These are phyloP conservation scores for Wallemia mellicola DNA, from an alignment of 1,284 basidiomycete genomes.

Conservation along the genomic window DNA sequence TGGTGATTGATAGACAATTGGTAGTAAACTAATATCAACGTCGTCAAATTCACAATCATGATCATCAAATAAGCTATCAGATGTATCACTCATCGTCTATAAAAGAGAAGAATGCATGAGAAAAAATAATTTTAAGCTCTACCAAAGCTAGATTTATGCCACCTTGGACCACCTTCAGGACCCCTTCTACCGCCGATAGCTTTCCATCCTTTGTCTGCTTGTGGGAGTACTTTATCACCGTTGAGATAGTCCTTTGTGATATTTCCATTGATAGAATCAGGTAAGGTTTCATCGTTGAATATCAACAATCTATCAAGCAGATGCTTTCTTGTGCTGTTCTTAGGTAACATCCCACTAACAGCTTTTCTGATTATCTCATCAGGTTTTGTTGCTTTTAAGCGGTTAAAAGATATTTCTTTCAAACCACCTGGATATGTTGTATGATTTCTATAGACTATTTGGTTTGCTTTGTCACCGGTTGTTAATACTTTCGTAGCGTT, in stretches of 20 bases:
- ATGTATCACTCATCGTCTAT: too few relatives aligned
- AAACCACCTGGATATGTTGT: constrained; percentile 80
- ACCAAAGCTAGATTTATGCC: background rate
- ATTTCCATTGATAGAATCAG: constrained; percentile 3
- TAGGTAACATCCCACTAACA: constrained; percentile 84
- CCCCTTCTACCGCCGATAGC: background rate
- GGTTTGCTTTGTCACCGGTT: constrained; percentile 63
- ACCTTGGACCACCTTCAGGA: background rate
- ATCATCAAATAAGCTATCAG: too few relatives aligned
- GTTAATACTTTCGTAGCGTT: constrained; percentile 60
- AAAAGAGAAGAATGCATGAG: too few relatives aligned
- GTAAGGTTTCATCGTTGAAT: constrained; percentile 30
- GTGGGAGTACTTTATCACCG: background rate
- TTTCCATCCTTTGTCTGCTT: background rate
- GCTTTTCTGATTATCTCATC: constrained; percentile 89
- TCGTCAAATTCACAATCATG: too few relatives aligned
- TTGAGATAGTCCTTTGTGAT: background rate
- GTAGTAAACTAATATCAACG: too few relatives aligned
- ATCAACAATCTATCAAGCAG: constrained; percentile 58
- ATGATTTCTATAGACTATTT: constrained; percentile 66
- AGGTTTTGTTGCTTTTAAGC: constrained; percentile 54
- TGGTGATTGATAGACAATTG: background rate
- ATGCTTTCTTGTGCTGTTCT: constrained; percentile 67
- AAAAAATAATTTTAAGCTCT: background rate
- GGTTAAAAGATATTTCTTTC: constrained; percentile 57